Conservation (phyloP, 805 yeast species). For the Saccharomycopsis javanensis region DNA sequence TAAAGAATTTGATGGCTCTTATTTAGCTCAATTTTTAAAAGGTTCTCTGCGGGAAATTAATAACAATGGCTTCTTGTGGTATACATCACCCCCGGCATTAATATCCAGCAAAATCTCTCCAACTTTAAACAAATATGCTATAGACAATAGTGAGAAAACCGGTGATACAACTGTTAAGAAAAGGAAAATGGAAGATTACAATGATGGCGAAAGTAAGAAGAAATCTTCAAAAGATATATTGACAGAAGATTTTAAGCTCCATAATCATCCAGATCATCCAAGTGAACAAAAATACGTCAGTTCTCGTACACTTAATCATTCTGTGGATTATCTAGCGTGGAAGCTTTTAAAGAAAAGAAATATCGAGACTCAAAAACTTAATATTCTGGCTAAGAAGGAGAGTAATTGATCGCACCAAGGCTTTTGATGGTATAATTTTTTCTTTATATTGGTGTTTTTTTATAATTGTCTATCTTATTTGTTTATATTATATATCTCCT, state of each 20-base stretch:
- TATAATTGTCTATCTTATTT: too few relatives aligned
- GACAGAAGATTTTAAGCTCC: conserved; percentile 1
- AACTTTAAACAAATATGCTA: background rate
- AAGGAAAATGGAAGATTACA: conserved; percentile 9
- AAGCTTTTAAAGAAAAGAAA: conserved; percentile 23
- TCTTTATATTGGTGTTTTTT: too few relatives aligned
- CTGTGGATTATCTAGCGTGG: conserved; percentile 64
- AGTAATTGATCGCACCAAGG: background rate
- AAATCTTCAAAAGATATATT: background rate
- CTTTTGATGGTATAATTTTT: background rate
- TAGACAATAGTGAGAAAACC: background rate
- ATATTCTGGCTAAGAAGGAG: background rate
- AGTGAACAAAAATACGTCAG: conserved; percentile 14
- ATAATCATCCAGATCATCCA: conserved; percentile 19
- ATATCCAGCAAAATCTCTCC: conserved; percentile 2
- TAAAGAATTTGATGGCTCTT: background rate
- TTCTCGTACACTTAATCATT: conserved; percentile 51
- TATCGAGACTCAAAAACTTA: background rate
- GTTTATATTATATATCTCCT: too few relatives aligned
- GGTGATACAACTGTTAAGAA: background rate
- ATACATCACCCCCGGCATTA: conserved; percentile 8
- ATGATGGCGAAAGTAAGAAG: conserved; percentile 9
- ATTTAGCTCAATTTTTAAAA: background rate
- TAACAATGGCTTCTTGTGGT: conserved; percentile 4
- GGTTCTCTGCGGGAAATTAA: background rate